Evolutionary conservation across 2,329 filamentous ascomycete genomes (phyloP), one percentile per base, ranked within the genome.

Genomic region (Fusarium chaquense): DNA sequence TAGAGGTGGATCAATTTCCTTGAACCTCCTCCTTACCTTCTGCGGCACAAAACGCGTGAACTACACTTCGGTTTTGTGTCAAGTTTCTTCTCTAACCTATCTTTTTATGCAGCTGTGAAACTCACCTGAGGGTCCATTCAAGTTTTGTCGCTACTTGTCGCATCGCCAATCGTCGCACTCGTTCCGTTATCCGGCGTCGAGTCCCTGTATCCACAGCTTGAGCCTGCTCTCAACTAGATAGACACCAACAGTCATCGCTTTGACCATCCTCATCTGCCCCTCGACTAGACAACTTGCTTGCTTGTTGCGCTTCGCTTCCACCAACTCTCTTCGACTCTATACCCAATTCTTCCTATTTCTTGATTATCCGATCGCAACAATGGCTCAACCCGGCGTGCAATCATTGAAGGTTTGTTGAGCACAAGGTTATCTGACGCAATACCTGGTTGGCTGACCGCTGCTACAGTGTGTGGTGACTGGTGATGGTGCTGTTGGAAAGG

Each of bases 401-500:
- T 97, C 93, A 75, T 84, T 97, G 79, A 97, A 97, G 93, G 93
- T 96, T 84, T 74, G 85, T 80, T 53, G 61, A 51, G 72, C 50
- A 58, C 44, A 46, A 63, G 47, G 46, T 67, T 51, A 56, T 66
- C 67, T 65, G 51, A 63, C 57, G 60, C 70, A 69, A 61, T 56
- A 53, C 58, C 57, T 66, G 49, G 63, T 56, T 72, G 69, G 69
- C 76, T 78, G 72, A 77, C 76, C 71, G 65, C 69, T 71, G 72
- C 73, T 80, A 65, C 75, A 98, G 94, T 99, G 96, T 82, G 96
- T 99, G 80, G 96, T 99, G 79, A 98, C 96, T 70, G 96, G 96
- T 84, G 96, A 99, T 82, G 96, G 96, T 93, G 96, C 96, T 80
- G 96, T 99, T 77, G 96, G 96, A 83, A 99, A 99, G 89, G 94